These are phyloP conservation scores for Chlamydomonas schloesseri DNA, from an alignment of 139 green algal species.

Conservation along the genomic window DNA sequence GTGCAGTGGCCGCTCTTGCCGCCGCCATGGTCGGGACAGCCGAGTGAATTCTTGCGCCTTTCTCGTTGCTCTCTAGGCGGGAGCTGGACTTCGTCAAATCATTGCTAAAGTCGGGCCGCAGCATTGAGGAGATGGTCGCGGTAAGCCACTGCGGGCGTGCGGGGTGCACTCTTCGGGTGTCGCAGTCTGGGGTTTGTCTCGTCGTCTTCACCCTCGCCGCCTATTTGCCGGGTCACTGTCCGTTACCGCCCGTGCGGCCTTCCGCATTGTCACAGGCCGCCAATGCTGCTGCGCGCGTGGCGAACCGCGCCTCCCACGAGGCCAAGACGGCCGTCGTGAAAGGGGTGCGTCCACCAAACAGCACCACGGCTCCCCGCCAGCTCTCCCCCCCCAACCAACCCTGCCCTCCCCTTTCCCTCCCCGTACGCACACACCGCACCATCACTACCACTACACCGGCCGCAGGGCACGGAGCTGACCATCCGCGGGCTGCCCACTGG, in stretches of 20 bases:
- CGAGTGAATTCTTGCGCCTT: no score
- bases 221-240: no score
- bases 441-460: not conserved
- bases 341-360: not conserved
- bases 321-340: not conserved
- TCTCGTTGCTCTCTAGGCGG: constrained; percentile 1
- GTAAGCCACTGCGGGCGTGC: no score
- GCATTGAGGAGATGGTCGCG: constrained; percentile 29
- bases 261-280: not conserved
- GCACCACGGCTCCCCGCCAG: no score
- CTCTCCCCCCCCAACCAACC: no score
- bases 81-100: constrained; percentile 38
- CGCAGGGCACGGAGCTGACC: constrained; percentile 20
- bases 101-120: constrained; percentile 5
- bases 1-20: no score
- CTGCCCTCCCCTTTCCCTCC: not conserved
- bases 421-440: not conserved
- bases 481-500: constrained; percentile 6
- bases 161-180: no score
- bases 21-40: no score
- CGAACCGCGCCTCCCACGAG: not conserved
- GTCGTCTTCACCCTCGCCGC: no score
- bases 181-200: no score
- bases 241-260: no score
- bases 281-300: constrained; percentile 22